Evolutionary conservation across 169 alveolate genomes (phyloP).

Genomic region (Babesia ovata): DNA sequence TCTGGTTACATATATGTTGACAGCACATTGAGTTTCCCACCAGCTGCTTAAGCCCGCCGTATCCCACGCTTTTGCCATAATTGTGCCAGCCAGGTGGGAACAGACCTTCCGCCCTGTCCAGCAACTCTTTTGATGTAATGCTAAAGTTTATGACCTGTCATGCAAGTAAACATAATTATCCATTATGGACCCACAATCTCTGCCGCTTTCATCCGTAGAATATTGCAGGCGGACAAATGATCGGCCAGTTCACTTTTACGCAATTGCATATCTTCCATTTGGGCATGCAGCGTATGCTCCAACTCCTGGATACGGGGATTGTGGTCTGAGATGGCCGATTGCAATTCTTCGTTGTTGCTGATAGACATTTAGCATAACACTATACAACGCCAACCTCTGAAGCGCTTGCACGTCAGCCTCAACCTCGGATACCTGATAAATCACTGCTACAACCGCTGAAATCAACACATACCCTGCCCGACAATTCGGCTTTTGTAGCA

Average conservation of each 20-base stretch:
- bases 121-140: neutral
- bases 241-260: neutral
- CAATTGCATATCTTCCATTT: neutral
- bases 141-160: neutral
- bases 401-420: neutral
- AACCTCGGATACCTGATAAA: neutral
- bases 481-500: neutral
- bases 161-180: neutral
- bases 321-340: neutral
- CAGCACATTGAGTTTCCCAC: neutral
- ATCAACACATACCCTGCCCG: neutral
- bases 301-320: neutral
- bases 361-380: neutral
- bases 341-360: conserved; percentile 3
- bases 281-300: neutral
- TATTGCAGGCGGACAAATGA: neutral
- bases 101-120: neutral
- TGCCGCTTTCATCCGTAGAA: conserved; percentile 7
- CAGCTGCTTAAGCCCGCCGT: neutral
- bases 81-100: neutral
- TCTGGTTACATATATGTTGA: too few relatives aligned
- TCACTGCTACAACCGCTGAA: neutral
- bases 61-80: neutral
- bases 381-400: neutral
- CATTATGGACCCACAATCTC: conserved; percentile 1